Evolutionary conservation across 495 filamentous ascomycete species (phyloP), one percentile per base, ranked within the genome.

Genomic region (Talaromyces proteolyticus): DNA sequence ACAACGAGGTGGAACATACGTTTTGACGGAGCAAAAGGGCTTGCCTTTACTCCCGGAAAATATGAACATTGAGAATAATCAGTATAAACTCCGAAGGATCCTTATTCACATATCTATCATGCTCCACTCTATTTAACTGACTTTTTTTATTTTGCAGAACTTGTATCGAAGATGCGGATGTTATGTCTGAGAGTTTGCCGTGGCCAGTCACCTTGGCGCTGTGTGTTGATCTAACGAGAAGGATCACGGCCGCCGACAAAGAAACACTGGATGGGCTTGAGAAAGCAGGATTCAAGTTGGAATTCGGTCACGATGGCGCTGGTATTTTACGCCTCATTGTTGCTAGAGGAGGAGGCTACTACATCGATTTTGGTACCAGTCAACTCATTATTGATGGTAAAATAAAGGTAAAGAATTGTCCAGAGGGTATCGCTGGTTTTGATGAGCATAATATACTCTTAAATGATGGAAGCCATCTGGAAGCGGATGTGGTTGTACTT

Each of bases 401-500:
- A 64, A 77, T 95, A 64, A 81, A 80, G 52, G 73, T 93, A 47
- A 88, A 87, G 63, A 83, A 88, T 52, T 83, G 86, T 3, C 68
- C 76, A 40, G 82, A 86, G 51, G 86, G 92, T 57, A 87, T 85
- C 0, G 73, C 71, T 0, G 72, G 75, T 50, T 62, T 93, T 0
- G 75, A 84, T 47, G 88, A 88, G 0, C 89, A 94, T 55, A n/a
- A n/a, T n/a, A n/a, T n/a, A n/a, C n/a, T n/a, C n/a, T n/a, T n/a
- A n/a, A n/a, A n/a, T n/a, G 86, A 93, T 57, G 87, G 86, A 0
- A 74, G 70, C 0, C 72, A 75, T 50, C 63, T 93, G 0, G 75
- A 84, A 49, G 88, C 88, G 0, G 89, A 94, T 55, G 86, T 88
- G 65, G 83, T 95, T 49, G 72, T 93, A 10, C 82, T 91, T 52